Conservation (phyloP, 202 grass and related monocot species). For the Alloteropsis angusta region DNA sequence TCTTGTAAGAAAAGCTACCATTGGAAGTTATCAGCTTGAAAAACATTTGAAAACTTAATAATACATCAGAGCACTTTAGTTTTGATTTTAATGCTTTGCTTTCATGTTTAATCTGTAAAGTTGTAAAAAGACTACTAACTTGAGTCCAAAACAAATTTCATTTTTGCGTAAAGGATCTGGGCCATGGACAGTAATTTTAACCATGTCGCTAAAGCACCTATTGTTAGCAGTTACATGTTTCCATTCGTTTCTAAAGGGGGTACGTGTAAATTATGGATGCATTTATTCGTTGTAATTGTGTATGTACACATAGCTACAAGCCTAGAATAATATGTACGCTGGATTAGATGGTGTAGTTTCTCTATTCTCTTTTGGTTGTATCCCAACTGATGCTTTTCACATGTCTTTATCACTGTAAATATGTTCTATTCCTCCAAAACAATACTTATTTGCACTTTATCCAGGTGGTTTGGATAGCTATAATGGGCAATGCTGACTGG, state of each 20-base stretch:
- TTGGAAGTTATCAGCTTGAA: neutral
- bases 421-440: neutral
- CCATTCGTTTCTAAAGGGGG: neutral
- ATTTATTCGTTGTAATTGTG: neutral
- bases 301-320: neutral
- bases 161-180: neutral
- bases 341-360: neutral
- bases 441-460: conserved; percentile 30
- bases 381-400: neutral
- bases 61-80: neutral
- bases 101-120: neutral
- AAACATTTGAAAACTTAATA: neutral
- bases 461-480: conserved; percentile 71
- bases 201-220: neutral
- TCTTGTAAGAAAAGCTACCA: neutral
- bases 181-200: neutral
- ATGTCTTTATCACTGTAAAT: neutral
- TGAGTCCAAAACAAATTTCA: neutral
- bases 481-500: conserved; percentile 66
- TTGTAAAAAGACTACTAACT: neutral
- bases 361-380: neutral
- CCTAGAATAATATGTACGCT: neutral
- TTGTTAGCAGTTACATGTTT: neutral
- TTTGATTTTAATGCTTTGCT: neutral
- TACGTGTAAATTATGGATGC: neutral